Evolutionary conservation across 345 rosid species (phyloP).

Genomic region (Lumnitzera racemosa): DNA sequence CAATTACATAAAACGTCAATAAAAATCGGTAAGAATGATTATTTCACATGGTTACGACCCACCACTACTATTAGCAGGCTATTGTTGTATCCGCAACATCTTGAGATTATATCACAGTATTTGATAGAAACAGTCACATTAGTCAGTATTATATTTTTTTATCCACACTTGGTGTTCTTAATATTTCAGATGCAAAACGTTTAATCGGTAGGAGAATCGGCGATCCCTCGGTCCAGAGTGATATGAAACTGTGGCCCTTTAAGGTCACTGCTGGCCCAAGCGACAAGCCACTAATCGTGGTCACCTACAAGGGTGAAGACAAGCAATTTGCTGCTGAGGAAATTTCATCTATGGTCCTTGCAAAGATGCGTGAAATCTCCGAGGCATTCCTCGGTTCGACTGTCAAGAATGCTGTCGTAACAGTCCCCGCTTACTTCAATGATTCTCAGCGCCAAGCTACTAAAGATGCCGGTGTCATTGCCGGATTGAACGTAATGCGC

Average conservation of each 20-base stretch:
- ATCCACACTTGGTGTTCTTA: too few species aligned
- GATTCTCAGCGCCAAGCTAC: conserved; percentile 85
- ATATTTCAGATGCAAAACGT: conserved; percentile 56
- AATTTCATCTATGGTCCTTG: conserved; percentile 73
- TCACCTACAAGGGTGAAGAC: conserved; percentile 63
- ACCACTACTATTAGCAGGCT: too few species aligned
- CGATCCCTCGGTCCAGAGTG: conserved; percentile 62
- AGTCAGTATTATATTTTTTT: too few species aligned
- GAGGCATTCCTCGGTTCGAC: conserved; percentile 70
- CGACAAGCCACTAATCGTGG: conserved; percentile 68
- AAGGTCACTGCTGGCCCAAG: conserved; percentile 60
- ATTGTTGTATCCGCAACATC: too few species aligned
- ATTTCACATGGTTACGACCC: too few species aligned
- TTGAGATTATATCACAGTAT: too few species aligned
- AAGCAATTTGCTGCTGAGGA: conserved; percentile 67
- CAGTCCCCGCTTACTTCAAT: conserved; percentile 73
- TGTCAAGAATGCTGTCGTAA: conserved; percentile 65
- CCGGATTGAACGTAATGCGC: conserved; percentile 68
- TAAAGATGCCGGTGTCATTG: conserved; percentile 74
- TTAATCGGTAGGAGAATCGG: conserved; percentile 66
- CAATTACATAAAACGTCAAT: too few species aligned
- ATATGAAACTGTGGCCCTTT: conserved; percentile 69
- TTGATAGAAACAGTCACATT: too few species aligned
- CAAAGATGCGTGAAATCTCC: conserved; percentile 76
- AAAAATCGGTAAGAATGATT: too few species aligned